phyloP scores from a whole-genome alignment of 768 basidiomycete genomes.

The Dentipellis fragilis region DNA sequence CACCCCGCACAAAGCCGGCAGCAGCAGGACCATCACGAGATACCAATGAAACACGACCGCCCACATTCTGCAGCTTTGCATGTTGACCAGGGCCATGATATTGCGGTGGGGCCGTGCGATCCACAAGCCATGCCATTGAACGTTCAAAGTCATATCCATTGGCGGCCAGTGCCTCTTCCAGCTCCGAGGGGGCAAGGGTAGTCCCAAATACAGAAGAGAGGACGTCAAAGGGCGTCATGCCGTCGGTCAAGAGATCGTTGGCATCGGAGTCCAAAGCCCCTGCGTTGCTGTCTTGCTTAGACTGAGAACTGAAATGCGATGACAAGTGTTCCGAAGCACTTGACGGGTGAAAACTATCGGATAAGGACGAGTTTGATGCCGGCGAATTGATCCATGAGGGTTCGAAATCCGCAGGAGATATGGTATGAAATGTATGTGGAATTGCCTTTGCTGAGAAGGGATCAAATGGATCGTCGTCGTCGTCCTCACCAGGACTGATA shows the following conservation, averaged over 20 bases:
- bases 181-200: slow-evolving; percentile 77
- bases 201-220: slow-evolving; percentile 90
- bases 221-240: slow-evolving; percentile 97
- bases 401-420: slow-evolving; percentile 56
- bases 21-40: slow-evolving; percentile 37
- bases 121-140: slow-evolving; percentile 91
- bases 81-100: slow-evolving; percentile 25
- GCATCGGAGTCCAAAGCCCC: slow-evolving; percentile 36
- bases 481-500: slow-evolving; percentile 45
- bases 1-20: slow-evolving; percentile 26
- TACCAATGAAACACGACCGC: slow-evolving; percentile 58
- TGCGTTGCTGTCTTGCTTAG: slow-evolving; percentile 9
- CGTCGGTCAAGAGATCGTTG: slow-evolving; percentile 62
- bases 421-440: slow-evolving; percentile 52
- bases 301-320: slow-evolving; percentile 4
- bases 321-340: slow-evolving; percentile 13
- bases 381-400: slow-evolving; percentile 44
- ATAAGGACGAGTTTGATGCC: slow-evolving; percentile 38
- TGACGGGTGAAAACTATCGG: slow-evolving; percentile 34
- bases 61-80: slow-evolving; percentile 49
- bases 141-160: slow-evolving; percentile 93
- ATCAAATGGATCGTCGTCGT: slow-evolving; percentile 81
- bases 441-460: slow-evolving; percentile 48
- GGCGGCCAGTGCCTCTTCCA: slow-evolving; percentile 84
- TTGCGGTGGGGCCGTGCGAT: slow-evolving; percentile 48